Percentiles rank a stretch among this genome's conserved stretches.
Conservation (phyloP, 1,139 yeast species). For the Entelexis paramagnoliae region DNA sequence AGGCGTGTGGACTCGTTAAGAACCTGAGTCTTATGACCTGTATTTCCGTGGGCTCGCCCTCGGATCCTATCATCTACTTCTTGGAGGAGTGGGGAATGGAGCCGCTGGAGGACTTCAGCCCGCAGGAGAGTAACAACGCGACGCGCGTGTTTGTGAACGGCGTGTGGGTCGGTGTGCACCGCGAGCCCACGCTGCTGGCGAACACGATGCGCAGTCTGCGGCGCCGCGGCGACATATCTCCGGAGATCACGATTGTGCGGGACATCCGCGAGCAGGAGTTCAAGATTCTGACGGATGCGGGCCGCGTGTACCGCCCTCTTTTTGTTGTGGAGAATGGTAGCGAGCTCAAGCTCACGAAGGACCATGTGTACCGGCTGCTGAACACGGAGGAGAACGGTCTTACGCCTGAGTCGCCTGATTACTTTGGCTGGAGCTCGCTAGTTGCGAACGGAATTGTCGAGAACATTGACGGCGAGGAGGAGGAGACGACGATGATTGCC, state of each 20-base stretch:
- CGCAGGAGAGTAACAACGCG: constrained; percentile 82
- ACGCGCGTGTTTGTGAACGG: constrained; percentile 96
- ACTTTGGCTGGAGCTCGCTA: constrained; percentile 58
- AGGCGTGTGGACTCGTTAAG: constrained; percentile 98
- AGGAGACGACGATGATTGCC: constrained; percentile 95
- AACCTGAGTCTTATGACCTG: constrained; percentile 93
- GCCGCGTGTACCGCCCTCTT: constrained; percentile 92
- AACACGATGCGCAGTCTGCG: constrained; percentile 85
- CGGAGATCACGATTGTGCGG: constrained; percentile 93
- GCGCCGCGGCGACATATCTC: constrained; percentile 90
- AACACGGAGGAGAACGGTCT: constrained; percentile 49
- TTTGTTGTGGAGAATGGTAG: constrained; percentile 81
- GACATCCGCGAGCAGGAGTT: constrained; percentile 95
- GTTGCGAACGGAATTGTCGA: constrained; percentile 82
- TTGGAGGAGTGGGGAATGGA: constrained; percentile 99
- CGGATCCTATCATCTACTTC: constrained; percentile 86
- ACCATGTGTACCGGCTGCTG: constrained; percentile 62
- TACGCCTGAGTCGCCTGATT: constrained; percentile 45
- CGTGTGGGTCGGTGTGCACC: constrained; percentile 98
- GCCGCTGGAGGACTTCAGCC: constrained; percentile 90
- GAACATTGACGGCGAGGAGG: constrained; percentile 95
- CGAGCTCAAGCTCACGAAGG: constrained; percentile 73
- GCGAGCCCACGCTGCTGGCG: constrained; percentile 85
- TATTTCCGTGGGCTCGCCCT: constrained; percentile 95
- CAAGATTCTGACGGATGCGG: constrained; percentile 95